Evolutionary conservation across 2,329 filamentous ascomycete species (phyloP).

Genomic region (Fusarium sp.): DNA sequence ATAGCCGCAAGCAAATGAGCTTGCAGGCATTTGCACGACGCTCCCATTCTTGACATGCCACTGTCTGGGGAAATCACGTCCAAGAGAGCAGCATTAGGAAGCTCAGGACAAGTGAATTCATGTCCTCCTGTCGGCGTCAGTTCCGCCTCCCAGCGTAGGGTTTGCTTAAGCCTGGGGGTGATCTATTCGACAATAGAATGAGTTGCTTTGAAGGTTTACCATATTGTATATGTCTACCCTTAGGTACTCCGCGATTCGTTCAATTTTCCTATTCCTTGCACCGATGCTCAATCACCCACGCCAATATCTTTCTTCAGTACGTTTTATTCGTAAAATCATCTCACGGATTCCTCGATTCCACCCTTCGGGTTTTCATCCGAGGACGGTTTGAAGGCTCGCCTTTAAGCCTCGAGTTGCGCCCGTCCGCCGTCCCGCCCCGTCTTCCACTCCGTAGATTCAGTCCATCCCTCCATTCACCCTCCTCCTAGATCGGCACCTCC

Average conservation of each 20-base stretch:
- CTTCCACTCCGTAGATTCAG: constrained; percentile 19
- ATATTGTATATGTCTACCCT: constrained; percentile 3
- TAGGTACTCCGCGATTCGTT: constrained; percentile 13
- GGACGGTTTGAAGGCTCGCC: constrained; percentile 18
- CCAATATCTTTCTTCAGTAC: constrained; percentile 3
- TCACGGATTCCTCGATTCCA: constrained; percentile 17
- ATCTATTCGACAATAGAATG: constrained; percentile 7
- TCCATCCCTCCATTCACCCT: constrained; percentile 32
- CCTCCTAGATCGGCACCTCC: constrained; percentile 39
- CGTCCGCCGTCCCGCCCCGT: constrained; percentile 15
- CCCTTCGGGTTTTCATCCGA: constrained; percentile 37
- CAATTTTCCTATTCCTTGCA: constrained; percentile 2
- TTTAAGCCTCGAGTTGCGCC: constrained; percentile 14
- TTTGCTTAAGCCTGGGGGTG: constrained; percentile 2
- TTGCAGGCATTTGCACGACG: constrained; percentile 44
- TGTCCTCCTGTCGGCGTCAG: constrained; percentile 32
- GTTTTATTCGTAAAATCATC: constrained; percentile 19
- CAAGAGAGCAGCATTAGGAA: constrained; percentile 22
- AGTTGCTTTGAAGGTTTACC: constrained; percentile 9
- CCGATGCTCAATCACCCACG: neutral
- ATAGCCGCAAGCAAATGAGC: constrained; percentile 47
- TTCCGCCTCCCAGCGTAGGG: constrained; percentile 33
- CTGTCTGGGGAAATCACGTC: constrained; percentile 27
- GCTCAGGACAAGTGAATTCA: constrained; percentile 12
- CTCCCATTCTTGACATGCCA: constrained; percentile 48